Percentiles rank a stretch among this genome's conserved stretches.
Conservation (phyloP, 1,139 yeast species). For the Geotrichum candidum region DNA sequence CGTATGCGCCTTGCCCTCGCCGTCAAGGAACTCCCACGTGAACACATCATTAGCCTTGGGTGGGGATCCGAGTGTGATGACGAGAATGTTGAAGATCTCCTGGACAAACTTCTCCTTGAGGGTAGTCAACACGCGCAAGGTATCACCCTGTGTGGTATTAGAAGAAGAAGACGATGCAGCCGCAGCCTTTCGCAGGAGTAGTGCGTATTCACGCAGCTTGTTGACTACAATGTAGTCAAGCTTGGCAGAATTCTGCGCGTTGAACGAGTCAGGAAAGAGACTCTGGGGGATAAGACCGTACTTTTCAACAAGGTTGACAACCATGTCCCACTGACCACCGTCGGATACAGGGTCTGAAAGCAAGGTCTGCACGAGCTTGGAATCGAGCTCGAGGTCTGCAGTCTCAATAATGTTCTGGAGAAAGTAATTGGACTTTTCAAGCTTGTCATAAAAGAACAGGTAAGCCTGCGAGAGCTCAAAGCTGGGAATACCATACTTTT, state of each 20-base stretch:
- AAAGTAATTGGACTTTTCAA: constrained; percentile 55
- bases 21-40: constrained; percentile 57
- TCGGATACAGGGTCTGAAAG: constrained; percentile 51
- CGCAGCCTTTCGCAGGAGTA: constrained; percentile 42
- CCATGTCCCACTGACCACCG: constrained; percentile 74
- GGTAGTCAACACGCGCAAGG: constrained; percentile 31
- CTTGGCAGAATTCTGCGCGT: constrained; percentile 45
- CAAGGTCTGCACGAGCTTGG: constrained; percentile 47
- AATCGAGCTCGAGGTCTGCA: constrained; percentile 48
- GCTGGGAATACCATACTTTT: constrained; percentile 46
- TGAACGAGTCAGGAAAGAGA: constrained; percentile 55
- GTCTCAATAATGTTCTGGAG: constrained; percentile 55
- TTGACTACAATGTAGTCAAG: constrained; percentile 50
- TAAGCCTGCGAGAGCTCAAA: constrained; percentile 58
- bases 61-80: constrained; percentile 56
- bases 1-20: constrained; percentile 46
- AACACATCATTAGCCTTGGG: constrained; percentile 52
- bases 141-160: constrained; percentile 23
- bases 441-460: constrained; percentile 51
- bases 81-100: constrained; percentile 49
- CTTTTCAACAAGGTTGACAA: constrained; percentile 53
- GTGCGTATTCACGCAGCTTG: constrained; percentile 56
- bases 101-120: constrained; percentile 48
- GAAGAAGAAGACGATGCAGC: constrained; percentile 26
- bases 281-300: constrained; percentile 61